A percentile compares a stretch with the other conserved stretches of the same genome.
Conservation (phyloP, 1,284 basidiomycete genomes). For the Thelephora terrestris region DNA sequence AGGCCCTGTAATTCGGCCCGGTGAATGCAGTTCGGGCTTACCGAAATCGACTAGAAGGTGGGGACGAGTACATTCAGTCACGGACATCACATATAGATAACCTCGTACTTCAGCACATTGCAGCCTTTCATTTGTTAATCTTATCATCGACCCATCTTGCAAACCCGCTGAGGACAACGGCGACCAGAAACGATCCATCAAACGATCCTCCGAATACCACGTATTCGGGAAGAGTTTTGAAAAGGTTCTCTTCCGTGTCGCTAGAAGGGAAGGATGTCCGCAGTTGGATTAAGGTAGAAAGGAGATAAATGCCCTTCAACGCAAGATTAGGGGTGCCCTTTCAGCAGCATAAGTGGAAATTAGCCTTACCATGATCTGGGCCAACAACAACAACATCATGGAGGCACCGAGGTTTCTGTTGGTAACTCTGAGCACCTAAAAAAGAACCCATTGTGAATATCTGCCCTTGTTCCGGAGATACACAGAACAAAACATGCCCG, state of each 20-base stretch:
- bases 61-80: constrained; percentile 3
- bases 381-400: constrained; percentile 60
- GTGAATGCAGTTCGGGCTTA: too few species aligned
- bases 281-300: constrained; percentile 68
- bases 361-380: constrained; percentile 63
- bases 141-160: constrained; percentile 37
- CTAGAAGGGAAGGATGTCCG: constrained; percentile 57
- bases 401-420: constrained; percentile 60
- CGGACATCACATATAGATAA: constrained; percentile 15
- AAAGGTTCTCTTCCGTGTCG: constrained; percentile 39
- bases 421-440: constrained; percentile 49
- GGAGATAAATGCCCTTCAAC: constrained; percentile 60
- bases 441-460: neutral
- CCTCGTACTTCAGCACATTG: neutral
- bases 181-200: constrained; percentile 56
- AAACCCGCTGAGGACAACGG: constrained; percentile 35
- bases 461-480: neutral
- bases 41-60: too few species aligned
- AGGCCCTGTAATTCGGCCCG: too few species aligned
- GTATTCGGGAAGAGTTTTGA: constrained; percentile 62
- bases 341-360: constrained; percentile 1
- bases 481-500: constrained; percentile 31
- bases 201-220: constrained; percentile 65
- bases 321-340: constrained; percentile 2
- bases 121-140: constrained; percentile 9